phyloP scores from a whole-genome alignment of 108 stramenopile species.

The Pseudonitzschia pungens region DNA sequence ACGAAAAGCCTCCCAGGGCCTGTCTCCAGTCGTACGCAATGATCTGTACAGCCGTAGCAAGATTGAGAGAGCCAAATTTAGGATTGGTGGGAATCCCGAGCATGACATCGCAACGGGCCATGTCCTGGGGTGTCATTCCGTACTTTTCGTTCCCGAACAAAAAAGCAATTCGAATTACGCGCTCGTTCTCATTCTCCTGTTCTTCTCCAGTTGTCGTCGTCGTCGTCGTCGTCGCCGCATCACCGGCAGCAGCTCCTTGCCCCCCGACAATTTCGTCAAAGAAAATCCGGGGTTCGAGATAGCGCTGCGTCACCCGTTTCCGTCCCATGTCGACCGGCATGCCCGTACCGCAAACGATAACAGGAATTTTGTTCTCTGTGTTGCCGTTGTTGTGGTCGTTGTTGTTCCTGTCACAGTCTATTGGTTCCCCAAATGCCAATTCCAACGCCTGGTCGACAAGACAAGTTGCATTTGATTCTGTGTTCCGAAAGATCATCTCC shows the following conservation, averaged over 20 bases:
- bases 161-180: conserved; percentile 39
- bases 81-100: conserved; percentile 75
- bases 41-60: conserved; percentile 68
- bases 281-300: conserved; percentile 44
- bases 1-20: conserved; percentile 20
- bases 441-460: neutral
- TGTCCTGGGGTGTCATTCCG: conserved; percentile 52
- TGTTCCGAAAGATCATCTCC: neutral
- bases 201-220: neutral
- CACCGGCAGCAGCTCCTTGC: neutral
- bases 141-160: conserved; percentile 63
- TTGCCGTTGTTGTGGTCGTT: neutral
- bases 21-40: conserved; percentile 70
- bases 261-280: conserved; percentile 34
- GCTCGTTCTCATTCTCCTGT: conserved; percentile 3
- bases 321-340: conserved; percentile 67
- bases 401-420: neutral
- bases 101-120: conserved; percentile 50
- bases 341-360: conserved; percentile 57
- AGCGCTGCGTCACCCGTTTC: conserved; percentile 27
- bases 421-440: neutral
- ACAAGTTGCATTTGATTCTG: neutral
- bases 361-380: conserved; percentile 2
- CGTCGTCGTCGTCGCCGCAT: neutral
- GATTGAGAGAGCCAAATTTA: conserved; percentile 60